Base-by-base conservation (phyloP, 1,284 basidiomycete genomes). In the Cryptococcus jaspeensis region DNA sequence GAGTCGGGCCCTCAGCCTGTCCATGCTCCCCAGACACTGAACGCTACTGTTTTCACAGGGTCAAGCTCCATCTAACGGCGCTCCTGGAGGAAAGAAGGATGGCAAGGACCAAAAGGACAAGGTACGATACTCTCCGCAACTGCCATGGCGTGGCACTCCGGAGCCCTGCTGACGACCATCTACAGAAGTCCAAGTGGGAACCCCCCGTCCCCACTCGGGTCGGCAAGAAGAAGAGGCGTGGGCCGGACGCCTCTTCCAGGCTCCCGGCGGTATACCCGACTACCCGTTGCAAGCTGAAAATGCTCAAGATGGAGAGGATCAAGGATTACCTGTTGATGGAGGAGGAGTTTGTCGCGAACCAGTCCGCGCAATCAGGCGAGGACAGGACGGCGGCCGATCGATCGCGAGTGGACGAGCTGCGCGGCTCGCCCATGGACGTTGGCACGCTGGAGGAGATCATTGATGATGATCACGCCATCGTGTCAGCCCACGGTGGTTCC, bases 401-500 rank as follows among this genome's bases (percentile, higher is more conserved):
- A 65, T 89, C 89, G 32, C 88, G 87, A 63, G 92, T 99, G 39
- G 96, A 99, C 75, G 92, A 96, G 75, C 79, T 99, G 50, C 85
- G 96, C 49, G 96, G 96, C 20, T 89, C 86, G 51, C 96, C 96
- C 6, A 97, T 99, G 92, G 89, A 88, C 13, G 92, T 99, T 52
- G 96, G 96, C 38, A 92, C 93, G 0, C 82, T 99, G 68, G 96
- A 99, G 80, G 96, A 99, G 80, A 98, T 99, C 69, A 96, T 99
- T 72, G 96, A 99, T 81, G 96, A 99, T 80, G 96, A 99, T 83
- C 96, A 99, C 76, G 95, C 96, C 20, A 98, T 99, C 76, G 89
- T 99, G 70, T 94, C 91, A 76, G 91, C 90, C 11, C 86, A 92
- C 18, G 92, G 90, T 40, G 95, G 96, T 1, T 94, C 95, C 35